Base-by-base conservation (phyloP, 768 basidiomycete species). In the Pleurotus platypus region DNA sequence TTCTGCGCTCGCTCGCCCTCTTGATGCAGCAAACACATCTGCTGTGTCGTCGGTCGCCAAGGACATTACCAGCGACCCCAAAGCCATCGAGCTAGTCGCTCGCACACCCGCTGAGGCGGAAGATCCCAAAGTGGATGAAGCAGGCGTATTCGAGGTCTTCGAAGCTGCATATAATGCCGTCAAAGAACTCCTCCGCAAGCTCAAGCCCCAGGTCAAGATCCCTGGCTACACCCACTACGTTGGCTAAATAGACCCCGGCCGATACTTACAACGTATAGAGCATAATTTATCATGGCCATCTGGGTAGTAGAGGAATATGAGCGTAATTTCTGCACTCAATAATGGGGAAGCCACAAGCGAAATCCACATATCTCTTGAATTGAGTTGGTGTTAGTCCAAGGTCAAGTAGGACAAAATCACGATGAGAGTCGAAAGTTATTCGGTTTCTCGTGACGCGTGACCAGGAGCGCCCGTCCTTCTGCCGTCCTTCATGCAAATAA, bases 201-300 rank as follows among this genome's bases (percentile, higher is more conserved):
- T 54, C 16, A 54, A 42, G 22, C 51, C 51, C 15, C 4, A 40
- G 39, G 51, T 54, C 35, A 54, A 54, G 20, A 54, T 54, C 39
- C 51, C 51, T 24, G 51, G 51, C 7, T 54, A 54, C 42, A 54
- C 51, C 4, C 51, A 54, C 39, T 54, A 54, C 18, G 51, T 54
- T 24, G 51, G 51, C 3, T 50, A 22, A 37, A 35, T 9, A 11
- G 8, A 3, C 8, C 7, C 11, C 8, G 0, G 4, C 8, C 7
- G 30, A 3, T 35, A 11, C 30, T 9, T 35, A 35, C 30, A 11
- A 11, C 9, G 2, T 35, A 35, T 3, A 35, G 12, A 35, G 30
- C 2, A 35, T 0, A 11, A 3, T 35, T 35, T 35, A 35, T 35
- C 8, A 11, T 11, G 9, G 30, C 2, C 4, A 35, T 35, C 8